Base-by-base conservation (phyloP, 2,329 filamentous ascomycete species). In the Thermothelomyces thermophilus region DNA sequence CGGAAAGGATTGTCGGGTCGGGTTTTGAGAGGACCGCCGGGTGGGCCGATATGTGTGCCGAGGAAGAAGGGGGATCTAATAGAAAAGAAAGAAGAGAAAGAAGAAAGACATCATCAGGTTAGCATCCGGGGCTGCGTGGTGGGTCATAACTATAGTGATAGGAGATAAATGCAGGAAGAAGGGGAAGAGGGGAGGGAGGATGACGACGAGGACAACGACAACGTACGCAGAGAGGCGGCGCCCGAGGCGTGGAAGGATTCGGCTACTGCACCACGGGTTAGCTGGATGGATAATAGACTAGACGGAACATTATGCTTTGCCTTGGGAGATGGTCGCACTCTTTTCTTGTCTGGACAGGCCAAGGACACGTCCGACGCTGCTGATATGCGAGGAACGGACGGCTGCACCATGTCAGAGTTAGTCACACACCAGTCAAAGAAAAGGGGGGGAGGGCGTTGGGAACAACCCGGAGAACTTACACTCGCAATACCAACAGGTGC, bases 401-500 rank as follows among this genome's bases (percentile, higher is more conserved):
- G 82, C 63, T 66, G 5, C 14, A 3, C 11, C 28, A 2, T 16
- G 39, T 41, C 22, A 41, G 39, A n/a, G 20, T 39, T 26, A 26
- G n/a, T n/a, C n/a, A 14, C 3, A 31, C 9, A 9, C 3, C 30
- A 14, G 30, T 14, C 30, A 3, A 35, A 35, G 33, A 35, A n/a
- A 11, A 16, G 33, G 6, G 3, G 14, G 16, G 14, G 33, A 16
- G 33, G 14, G n/a, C n/a, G n/a, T n/a, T n/a, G n/a, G n/a, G n/a
- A n/a, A n/a, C n/a, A n/a, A n/a, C n/a, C n/a, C n/a, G n/a, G n/a
- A 9, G 13, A 35, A 11, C 57, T 34, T 50, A 69, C 70, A 76
- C 66, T 93, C 87, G 66, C 88, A 94, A 64, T 90, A 89, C 86
- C 86, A 90, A 65, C 87, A 90, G 0, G 81, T 86, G 60, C 87